Conservation (phyloP, 495 filamentous ascomycete genomes). For the Podospora fimiseda region DNA sequence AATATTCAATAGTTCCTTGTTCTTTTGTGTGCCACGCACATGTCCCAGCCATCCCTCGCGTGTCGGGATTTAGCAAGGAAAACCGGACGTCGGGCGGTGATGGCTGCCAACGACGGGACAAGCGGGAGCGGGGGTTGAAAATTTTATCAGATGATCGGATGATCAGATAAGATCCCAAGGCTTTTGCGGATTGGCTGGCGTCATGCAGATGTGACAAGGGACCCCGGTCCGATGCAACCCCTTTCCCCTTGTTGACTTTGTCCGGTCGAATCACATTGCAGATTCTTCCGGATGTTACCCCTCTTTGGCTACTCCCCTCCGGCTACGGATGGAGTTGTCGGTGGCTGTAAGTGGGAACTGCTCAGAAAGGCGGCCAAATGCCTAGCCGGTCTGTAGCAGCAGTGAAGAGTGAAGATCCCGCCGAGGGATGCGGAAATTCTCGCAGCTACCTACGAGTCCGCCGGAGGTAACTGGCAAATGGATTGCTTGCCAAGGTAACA, state of each 20-base stretch:
- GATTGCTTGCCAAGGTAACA: too few relatives aligned
- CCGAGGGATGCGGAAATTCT: background rate
- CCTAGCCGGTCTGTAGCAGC: too few relatives aligned
- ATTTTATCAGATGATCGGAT: slow-evolving; percentile 19
- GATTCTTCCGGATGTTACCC: background rate
- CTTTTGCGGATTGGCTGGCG: background rate
- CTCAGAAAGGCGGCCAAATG: background rate
- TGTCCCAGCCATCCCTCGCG: background rate
- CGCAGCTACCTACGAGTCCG: too few relatives aligned
- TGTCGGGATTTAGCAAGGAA: background rate
- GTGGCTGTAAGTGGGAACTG: background rate
- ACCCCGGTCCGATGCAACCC: background rate
- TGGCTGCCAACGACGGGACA: too few relatives aligned
- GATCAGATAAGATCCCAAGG: slow-evolving; percentile 17
- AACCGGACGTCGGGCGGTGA: too few relatives aligned
- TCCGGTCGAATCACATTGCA: background rate
- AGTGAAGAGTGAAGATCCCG: background rate
- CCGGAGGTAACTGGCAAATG: too few relatives aligned
- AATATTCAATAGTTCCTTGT: background rate
- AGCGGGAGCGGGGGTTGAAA: background rate
- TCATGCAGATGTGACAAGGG: background rate
- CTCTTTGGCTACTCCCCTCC: background rate
- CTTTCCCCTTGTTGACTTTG: background rate
- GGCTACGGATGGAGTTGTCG: background rate
- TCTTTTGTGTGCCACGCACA: background rate